These are phyloP conservation scores for Shiraia sp. DNA, from an alignment of 2,329 filamentous ascomycete species.

Conservation along the genomic window DNA sequence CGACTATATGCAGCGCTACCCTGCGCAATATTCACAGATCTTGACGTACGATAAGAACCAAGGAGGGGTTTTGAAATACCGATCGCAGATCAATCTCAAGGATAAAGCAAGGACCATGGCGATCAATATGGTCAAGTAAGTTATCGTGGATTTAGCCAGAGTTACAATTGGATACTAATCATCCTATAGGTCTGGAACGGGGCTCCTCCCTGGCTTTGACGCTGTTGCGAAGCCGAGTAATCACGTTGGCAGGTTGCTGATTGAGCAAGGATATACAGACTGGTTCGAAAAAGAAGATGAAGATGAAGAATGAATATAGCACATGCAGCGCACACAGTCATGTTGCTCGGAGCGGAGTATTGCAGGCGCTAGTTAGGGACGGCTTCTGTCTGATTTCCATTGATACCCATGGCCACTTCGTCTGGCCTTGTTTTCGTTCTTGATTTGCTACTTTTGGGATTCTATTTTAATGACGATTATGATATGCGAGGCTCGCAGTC, in stretches of 20 bases:
- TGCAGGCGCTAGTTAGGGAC: neutral
- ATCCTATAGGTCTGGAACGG: conserved; percentile 28
- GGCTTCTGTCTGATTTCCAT: conserved; percentile 6
- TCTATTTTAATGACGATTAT: no score
- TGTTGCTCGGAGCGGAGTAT: conserved; percentile 1
- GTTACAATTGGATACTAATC: conserved; percentile 9
- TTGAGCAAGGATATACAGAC: conserved; percentile 18
- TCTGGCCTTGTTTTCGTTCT: conserved; percentile 1
- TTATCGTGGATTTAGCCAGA: neutral
- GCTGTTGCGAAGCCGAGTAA: conserved; percentile 19
- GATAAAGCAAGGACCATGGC: conserved; percentile 50
- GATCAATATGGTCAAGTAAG: conserved; percentile 46
- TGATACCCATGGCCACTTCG: conserved; percentile 20
- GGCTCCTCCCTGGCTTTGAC: conserved; percentile 34
- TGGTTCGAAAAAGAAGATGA: conserved; percentile 14
- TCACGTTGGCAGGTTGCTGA: conserved; percentile 20
- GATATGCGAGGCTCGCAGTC: no score
- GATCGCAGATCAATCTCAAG: conserved; percentile 58
- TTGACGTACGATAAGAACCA: conserved; percentile 20
- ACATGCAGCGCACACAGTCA: no score
- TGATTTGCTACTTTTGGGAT: no score
- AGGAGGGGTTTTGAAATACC: conserved; percentile 33
- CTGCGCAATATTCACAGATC: conserved; percentile 55
- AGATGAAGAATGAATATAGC: neutral
- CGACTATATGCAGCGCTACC: conserved; percentile 52